phyloP scores from a whole-genome alignment of 257 asterid genomes.

The Solanum pennellii region DNA sequence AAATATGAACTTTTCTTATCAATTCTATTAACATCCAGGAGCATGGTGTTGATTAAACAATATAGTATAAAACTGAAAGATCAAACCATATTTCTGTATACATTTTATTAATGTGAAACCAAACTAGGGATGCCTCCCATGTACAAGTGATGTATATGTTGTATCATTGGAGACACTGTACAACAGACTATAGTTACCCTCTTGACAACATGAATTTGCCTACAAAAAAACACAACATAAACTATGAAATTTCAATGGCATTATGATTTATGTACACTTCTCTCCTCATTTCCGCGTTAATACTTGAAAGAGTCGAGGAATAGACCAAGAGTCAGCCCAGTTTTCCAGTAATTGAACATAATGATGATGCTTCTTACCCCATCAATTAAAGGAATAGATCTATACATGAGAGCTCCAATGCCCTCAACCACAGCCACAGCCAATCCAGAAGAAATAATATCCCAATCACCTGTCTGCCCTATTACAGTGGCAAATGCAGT shows the following conservation, averaged over 20 bases:
- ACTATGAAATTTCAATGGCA: neutral
- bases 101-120: neutral
- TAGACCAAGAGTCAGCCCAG: conserved; percentile 79
- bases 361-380: conserved; percentile 34
- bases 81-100: neutral
- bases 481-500: conserved; percentile 88
- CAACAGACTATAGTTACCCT: neutral
- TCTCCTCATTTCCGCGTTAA: conserved; percentile 7
- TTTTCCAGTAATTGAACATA: conserved; percentile 85
- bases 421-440: conserved; percentile 91
- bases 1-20: too few species aligned
- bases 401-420: conserved; percentile 88
- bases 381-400: conserved; percentile 39
- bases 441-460: conserved; percentile 83
- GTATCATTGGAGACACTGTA: neutral
- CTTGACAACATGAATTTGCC: neutral
- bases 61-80: neutral
- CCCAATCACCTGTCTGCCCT: conserved; percentile 99
- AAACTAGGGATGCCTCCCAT: neutral
- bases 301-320: conserved; percentile 92
- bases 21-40: neutral
- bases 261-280: neutral
- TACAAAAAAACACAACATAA: neutral
- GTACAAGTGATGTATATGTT: neutral
- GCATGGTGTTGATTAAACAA: neutral